Conservation (phyloP, 371 early-diverging fungal genomes). For the Rhizomucor miehei region DNA sequence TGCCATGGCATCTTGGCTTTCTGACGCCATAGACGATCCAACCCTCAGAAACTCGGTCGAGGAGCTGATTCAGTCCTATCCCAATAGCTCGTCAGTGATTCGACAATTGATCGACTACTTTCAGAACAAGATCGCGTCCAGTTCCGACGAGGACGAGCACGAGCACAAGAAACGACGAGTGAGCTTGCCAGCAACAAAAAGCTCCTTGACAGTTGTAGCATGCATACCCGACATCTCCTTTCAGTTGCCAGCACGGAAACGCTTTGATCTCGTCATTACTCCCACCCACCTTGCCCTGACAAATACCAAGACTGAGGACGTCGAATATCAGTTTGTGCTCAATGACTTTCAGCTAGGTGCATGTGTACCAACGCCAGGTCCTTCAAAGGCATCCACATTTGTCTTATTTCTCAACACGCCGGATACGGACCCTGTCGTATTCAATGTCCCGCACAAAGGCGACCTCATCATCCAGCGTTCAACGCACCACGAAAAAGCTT, state of each 20-base stretch:
- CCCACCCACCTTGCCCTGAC: constrained; percentile 19
- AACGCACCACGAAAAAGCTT: not conserved
- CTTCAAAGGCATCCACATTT: constrained; percentile 35
- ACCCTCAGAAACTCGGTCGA: constrained; percentile 25
- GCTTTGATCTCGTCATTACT: constrained; percentile 27
- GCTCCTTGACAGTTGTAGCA: constrained; percentile 3
- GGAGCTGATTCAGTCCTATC: constrained; percentile 24
- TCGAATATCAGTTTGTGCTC: constrained; percentile 19
- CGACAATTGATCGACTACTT: constrained; percentile 30
- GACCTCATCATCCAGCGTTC: constrained; percentile 8
- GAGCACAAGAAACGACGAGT: constrained; percentile 29
- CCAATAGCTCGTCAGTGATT: constrained; percentile 28
- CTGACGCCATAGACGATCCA: constrained; percentile 29
- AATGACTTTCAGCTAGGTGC: constrained; percentile 25
- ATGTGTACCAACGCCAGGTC: constrained; percentile 50
- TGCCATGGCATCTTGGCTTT: constrained; percentile 20
- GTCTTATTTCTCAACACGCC: constrained; percentile 22
- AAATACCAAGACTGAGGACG: constrained; percentile 19
- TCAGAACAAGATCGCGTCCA: constrained; percentile 13
- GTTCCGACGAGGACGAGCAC: constrained; percentile 14
- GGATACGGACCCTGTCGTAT: constrained; percentile 36
- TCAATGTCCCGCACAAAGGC: constrained; percentile 35
- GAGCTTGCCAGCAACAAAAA: constrained; percentile 8
- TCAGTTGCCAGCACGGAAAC: constrained; percentile 37
- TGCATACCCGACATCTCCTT: constrained; percentile 30